Base-by-base conservation (phyloP, 2,329 filamentous ascomycete genomes). In the Cercospora nicotianae region DNA sequence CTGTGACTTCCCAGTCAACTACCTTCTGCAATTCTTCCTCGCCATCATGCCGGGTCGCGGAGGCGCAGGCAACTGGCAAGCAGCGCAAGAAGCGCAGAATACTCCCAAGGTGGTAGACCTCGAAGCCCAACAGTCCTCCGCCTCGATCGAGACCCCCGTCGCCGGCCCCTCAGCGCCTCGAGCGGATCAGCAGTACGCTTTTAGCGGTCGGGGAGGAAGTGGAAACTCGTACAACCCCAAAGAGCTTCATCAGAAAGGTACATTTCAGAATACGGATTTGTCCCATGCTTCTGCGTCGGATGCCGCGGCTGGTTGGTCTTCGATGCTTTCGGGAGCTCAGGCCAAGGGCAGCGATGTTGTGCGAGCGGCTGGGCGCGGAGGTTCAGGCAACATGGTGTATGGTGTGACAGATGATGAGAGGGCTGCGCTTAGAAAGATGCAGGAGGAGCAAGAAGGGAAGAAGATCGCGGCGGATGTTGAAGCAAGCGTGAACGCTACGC, bases 181-280 rank as follows among this genome's bases (percentile, higher is more conserved):
- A 68, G 30, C 72, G 42, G 70, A 76, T 63, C 77, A 78, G 70
- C 76, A 80, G 63, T 83, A 83, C 71, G 80, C 81, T 5, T 80
- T 82, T 69, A 80, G 76, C 61, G 82, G 82, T 39, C 77, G 82
- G 48, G 82, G 82, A 48, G 83, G 82, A 45, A 79, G 80, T 4
- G 83, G 82, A 3, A 84, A 84, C 73, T 83, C 77, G 76, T 83
- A 82, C 72, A 78, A 79, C 48, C 82, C 82, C 30, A 73, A 77
- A 33, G 75, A 79, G 31, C 75, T 83, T 26, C 72, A 73, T 10
- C 69, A 79, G 64, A 78, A 75, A 7, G 82, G 82, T 61, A 76
- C 75, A 5, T 83, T 82, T 70, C 66, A 68, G 23, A 60, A 64
- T 20, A 63, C 33, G 13, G 36, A 60, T 16, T 55, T 64, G 30